Conservation (phyloP, 345 rosid genomes). For the Tarenaya hassleriana region DNA sequence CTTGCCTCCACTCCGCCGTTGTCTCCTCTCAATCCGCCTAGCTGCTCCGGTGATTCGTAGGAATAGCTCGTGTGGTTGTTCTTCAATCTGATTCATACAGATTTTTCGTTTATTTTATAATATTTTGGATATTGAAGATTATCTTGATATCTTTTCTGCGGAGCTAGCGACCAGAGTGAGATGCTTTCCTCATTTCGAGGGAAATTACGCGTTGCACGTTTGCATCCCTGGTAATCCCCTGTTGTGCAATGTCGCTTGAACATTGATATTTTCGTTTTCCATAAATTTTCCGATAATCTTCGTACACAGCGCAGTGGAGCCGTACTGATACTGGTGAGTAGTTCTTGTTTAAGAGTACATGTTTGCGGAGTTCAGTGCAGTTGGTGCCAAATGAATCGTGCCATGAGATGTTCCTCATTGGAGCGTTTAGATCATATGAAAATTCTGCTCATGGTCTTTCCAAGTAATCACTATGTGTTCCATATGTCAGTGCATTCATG, state of each 20-base stretch:
- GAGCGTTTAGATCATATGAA: background rate
- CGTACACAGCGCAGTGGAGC: too few relatives aligned
- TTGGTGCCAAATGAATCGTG: too few relatives aligned
- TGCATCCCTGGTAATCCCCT: conserved; percentile 67
- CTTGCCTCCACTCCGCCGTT: conserved; percentile 78
- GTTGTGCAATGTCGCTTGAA: background rate
- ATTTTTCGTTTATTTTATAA: background rate
- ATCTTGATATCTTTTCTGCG: conserved; percentile 29
- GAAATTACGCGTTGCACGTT: conserved; percentile 80
- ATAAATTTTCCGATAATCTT: too few relatives aligned
- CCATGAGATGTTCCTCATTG: background rate
- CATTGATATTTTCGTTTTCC: background rate
- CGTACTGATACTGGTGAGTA: too few relatives aligned
- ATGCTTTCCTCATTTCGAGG: conserved; percentile 80
- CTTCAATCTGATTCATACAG: conserved; percentile 5
- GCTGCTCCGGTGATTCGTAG: conserved; percentile 37
- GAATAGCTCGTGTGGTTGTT: conserved; percentile 2
- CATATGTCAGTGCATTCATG: background rate
- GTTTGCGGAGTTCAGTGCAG: too few relatives aligned
- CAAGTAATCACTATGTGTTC: background rate
- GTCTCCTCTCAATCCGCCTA: conserved; percentile 53
- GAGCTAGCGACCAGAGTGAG: conserved; percentile 51
- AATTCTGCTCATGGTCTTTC: background rate
- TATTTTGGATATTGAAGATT: conserved; percentile 1
- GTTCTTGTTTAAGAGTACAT: too few relatives aligned